These are phyloP conservation scores for Calocera viscosa DNA, from an alignment of 768 basidiomycete genomes.

Conservation along the genomic window DNA sequence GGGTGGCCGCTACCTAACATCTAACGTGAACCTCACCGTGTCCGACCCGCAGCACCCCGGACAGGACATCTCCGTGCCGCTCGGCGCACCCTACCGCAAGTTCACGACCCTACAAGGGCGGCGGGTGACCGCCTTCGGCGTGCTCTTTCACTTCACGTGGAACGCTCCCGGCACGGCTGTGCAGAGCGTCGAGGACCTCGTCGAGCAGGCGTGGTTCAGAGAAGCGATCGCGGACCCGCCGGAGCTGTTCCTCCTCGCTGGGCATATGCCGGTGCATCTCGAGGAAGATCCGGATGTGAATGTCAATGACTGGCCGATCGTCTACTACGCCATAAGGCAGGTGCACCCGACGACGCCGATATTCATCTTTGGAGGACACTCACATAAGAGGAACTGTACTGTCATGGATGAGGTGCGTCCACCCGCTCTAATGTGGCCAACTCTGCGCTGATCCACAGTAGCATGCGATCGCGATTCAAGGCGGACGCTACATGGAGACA, in stretches of 20 bases:
- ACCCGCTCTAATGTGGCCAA: not conserved
- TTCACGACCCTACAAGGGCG: constrained; percentile 37
- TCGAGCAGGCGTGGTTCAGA: constrained; percentile 69
- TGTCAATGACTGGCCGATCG: constrained; percentile 44
- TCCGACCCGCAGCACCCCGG: not conserved
- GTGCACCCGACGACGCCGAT: constrained; percentile 68
- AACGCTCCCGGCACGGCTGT: constrained; percentile 63
- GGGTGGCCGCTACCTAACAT: constrained; percentile 64
- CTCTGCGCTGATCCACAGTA: constrained; percentile 13
- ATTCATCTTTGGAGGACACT: constrained; percentile 70
- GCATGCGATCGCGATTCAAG: constrained; percentile 66
- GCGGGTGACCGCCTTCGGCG: constrained; percentile 65
- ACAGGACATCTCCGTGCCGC: not conserved
- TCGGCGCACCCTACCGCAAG: constrained; percentile 1
- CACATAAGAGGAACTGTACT: constrained; percentile 64
- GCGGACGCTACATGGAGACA: constrained; percentile 88
- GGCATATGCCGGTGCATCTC: constrained; percentile 72
- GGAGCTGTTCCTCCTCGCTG: constrained; percentile 65
- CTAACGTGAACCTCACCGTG: constrained; percentile 60
- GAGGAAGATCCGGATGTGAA: constrained; percentile 30
- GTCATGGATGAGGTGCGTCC: constrained; percentile 4
- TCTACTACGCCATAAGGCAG: constrained; percentile 60
- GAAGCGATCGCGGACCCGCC: constrained; percentile 70
- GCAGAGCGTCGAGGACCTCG: constrained; percentile 59
- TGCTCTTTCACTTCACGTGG: constrained; percentile 62